phyloP scores from a whole-genome alignment of 768 basidiomycete genomes.

The Fomitopsis serialis region DNA sequence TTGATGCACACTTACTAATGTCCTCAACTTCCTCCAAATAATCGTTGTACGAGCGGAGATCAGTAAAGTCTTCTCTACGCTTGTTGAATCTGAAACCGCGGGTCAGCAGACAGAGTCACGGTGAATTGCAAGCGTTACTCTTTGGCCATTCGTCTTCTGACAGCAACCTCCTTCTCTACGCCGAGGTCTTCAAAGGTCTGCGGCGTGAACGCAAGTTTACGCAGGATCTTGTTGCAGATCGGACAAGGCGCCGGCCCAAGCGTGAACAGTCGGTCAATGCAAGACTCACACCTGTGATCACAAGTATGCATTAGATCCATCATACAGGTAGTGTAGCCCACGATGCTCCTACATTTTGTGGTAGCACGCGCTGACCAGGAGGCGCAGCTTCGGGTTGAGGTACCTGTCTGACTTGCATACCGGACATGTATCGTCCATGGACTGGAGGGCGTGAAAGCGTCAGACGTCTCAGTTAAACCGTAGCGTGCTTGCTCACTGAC shows the following conservation, averaged over 20 bases:
- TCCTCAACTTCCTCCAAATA: constrained; percentile 97
- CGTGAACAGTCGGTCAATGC: constrained; percentile 94
- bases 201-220: constrained; percentile 92
- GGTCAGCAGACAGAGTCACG: background rate
- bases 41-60: constrained; percentile 81
- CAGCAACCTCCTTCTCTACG: constrained; percentile 92
- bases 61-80: constrained; percentile 80
- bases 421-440: constrained; percentile 93
- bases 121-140: constrained; percentile 47
- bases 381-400: constrained; percentile 87
- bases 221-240: constrained; percentile 78
- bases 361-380: constrained; percentile 94
- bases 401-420: constrained; percentile 97
- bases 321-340: background rate
- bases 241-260: constrained; percentile 96
- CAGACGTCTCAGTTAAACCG: constrained; percentile 5
- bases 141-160: constrained; percentile 82
- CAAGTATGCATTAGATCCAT: background rate
- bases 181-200: constrained; percentile 91
- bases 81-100: constrained; percentile 78
- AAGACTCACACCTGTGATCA: constrained; percentile 84
- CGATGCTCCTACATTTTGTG: constrained; percentile 79
- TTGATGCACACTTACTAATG: constrained; percentile 54
- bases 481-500: constrained; percentile 51
- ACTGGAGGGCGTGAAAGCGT: constrained; percentile 44